Conservation (phyloP, 768 basidiomycete genomes). For the Lactarius sanguifluus region DNA sequence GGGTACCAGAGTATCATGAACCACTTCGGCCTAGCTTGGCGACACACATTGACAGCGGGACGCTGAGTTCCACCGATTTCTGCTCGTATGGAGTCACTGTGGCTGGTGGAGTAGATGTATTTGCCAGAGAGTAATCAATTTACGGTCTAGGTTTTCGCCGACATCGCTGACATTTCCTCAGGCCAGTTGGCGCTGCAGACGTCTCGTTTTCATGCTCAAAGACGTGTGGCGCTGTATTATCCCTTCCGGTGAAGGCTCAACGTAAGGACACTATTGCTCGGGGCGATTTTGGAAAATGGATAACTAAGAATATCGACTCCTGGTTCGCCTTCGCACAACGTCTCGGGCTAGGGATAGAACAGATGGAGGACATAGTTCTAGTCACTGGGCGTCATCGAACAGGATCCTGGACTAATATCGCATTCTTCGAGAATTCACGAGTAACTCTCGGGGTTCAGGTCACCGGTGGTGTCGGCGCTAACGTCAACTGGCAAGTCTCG, state of each 20-base stretch:
- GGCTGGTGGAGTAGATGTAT: not conserved
- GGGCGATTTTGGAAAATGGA: not conserved
- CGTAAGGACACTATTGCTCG: not conserved
- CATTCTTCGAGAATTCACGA: not conserved
- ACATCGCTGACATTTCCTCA: not conserved
- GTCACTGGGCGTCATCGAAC: not conserved
- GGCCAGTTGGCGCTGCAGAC: not conserved
- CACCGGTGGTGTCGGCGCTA: not conserved
- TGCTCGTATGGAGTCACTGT: not conserved
- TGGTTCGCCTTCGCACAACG: not conserved
- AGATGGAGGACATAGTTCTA: not conserved
- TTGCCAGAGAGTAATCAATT: not conserved
- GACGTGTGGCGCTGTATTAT: not conserved
- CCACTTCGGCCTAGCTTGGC: not conserved
- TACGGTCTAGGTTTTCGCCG: not conserved
- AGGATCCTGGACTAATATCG: not conserved
- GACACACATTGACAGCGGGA: not conserved
- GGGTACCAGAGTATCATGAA: not conserved
- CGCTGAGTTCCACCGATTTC: not conserved
- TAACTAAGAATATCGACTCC: not conserved
- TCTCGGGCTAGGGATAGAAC: not conserved
- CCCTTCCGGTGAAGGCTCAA: not conserved
- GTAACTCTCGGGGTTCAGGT: not conserved
- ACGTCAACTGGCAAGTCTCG: not conserved
- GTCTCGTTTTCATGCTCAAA: not conserved